Percentiles rank a stretch among this genome's conserved stretches.
phyloP scores from a whole-genome alignment of 73 alveolate genomes.

The Paramecium primaurelia region DNA sequence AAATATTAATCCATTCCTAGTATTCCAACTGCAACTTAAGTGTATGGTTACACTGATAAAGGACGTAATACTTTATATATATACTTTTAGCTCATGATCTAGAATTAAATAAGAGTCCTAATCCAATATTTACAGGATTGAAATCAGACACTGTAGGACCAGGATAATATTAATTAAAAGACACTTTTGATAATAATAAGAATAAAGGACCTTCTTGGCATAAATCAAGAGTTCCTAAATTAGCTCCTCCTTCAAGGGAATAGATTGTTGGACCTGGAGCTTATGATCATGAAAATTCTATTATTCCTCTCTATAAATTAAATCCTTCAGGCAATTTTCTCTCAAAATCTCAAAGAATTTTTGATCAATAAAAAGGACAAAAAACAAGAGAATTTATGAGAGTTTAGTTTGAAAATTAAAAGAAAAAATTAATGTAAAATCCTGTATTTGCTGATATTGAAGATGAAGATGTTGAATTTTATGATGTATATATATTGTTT shows the following conservation, averaged over 20 bases:
- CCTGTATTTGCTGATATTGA: constrained; percentile 52
- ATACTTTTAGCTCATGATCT: not conserved
- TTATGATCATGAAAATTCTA: constrained; percentile 22
- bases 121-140: not conserved
- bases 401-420: not conserved
- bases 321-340: constrained; percentile 54
- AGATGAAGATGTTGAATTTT: constrained; percentile 42
- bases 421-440: not conserved
- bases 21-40: not conserved
- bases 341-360: constrained; percentile 54
- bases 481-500: not conserved
- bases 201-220: constrained; percentile 49
- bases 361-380: constrained; percentile 11
- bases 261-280: constrained; percentile 60
- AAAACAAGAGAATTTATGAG: constrained; percentile 23
- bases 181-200: constrained; percentile 16
- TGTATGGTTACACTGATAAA: constrained; percentile 42
- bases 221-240: constrained; percentile 38
- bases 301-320: constrained; percentile 4
- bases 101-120: constrained; percentile 14
- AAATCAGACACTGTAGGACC: constrained; percentile 36
- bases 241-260: constrained; percentile 18
- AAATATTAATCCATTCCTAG: constrained; percentile 29
- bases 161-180: constrained; percentile 29
- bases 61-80: not conserved